Conservation (phyloP, 2,329 filamentous ascomycete species). For the Chaetomium sp. region DNA sequence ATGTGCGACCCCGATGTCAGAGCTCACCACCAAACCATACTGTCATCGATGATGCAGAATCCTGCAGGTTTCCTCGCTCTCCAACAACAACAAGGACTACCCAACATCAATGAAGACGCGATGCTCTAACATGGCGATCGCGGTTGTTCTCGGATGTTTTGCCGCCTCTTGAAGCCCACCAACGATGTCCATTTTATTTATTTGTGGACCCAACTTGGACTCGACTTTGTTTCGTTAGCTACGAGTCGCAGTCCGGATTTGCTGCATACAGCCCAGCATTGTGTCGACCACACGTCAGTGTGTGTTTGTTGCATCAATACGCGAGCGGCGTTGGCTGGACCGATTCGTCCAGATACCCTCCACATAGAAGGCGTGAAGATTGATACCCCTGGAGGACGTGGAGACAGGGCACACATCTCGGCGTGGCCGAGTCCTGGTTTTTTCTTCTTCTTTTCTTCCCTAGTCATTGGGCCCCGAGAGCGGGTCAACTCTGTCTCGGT, state of each 20-base stretch:
- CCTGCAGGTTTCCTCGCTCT: constrained; percentile 22
- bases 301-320: constrained; percentile 17
- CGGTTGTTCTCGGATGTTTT: not conserved
- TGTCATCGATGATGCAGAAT: constrained; percentile 30
- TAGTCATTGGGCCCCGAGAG: no score
- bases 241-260: constrained; percentile 16
- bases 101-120: constrained; percentile 41
- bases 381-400: constrained; percentile 13
- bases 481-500: no score
- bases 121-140: constrained; percentile 23
- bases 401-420: no score
- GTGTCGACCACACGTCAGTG: constrained; percentile 8
- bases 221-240: constrained; percentile 1
- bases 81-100: constrained; percentile 28
- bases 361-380: constrained; percentile 19
- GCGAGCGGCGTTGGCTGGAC: constrained; percentile 15
- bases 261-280: constrained; percentile 21
- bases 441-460: no score
- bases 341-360: constrained; percentile 20
- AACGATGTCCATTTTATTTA: no score
- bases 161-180: not conserved
- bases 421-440: no score
- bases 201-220: not conserved
- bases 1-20: constrained; percentile 80
- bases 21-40: constrained; percentile 33